phyloP scores from a whole-genome alignment of 1,284 basidiomycete genomes.

The Athelia sp. region DNA sequence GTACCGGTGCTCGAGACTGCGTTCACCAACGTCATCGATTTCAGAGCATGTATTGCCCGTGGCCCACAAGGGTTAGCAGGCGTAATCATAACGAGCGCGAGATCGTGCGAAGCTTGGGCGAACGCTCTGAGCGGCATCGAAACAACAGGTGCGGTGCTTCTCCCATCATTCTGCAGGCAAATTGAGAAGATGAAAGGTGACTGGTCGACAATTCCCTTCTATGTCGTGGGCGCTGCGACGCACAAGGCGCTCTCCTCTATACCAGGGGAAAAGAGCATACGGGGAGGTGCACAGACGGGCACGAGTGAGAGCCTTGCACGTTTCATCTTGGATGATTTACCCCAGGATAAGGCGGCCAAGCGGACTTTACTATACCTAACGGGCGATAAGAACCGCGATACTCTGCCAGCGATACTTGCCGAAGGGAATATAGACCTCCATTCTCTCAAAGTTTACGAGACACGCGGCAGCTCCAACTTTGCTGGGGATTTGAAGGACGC shows the following conservation, averaged over 20 bases:
- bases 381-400: constrained; percentile 79
- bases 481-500: constrained; percentile 34
- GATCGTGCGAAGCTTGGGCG: constrained; percentile 67
- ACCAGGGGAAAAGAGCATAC: constrained; percentile 33
- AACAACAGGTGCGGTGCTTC: no score
- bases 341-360: constrained; percentile 13
- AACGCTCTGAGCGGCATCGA: constrained; percentile 24
- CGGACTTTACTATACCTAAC: constrained; percentile 59
- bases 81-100: constrained; percentile 69
- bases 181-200: constrained; percentile 13
- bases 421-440: constrained; percentile 40
- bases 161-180: no score
- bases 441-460: constrained; percentile 62
- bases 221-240: constrained; percentile 68
- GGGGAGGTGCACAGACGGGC: constrained; percentile 54
- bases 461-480: constrained; percentile 50
- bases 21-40: constrained; percentile 40
- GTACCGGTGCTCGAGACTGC: constrained; percentile 65
- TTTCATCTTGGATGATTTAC: constrained; percentile 51
- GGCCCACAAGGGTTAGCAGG: constrained; percentile 41
- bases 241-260: constrained; percentile 40
- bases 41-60: constrained; percentile 35
- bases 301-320: constrained; percentile 60
- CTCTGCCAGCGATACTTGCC: constrained; percentile 46
- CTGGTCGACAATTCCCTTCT: constrained; percentile 63